Base-by-base conservation (phyloP, 306 rosid genomes). In the Datisca glomerata region DNA sequence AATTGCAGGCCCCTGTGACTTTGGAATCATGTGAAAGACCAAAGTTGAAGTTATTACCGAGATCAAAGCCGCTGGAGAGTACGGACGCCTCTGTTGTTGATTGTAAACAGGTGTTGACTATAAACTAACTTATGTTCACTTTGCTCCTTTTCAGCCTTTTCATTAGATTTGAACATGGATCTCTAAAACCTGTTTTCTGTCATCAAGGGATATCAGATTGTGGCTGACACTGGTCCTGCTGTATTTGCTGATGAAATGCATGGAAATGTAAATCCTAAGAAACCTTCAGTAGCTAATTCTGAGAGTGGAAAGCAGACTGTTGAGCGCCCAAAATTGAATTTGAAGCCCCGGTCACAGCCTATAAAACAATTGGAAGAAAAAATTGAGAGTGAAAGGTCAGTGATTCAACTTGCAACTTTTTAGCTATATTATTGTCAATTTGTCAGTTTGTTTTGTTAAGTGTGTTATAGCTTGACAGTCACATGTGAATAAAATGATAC, bases 291-390 rank as follows among this genome's bases (percentile, higher is more conserved):
- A n/a, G 59, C 63, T 44, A 68, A 65, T 53, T 37, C 62, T 7
- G 98, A 81, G 52, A 64, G 52, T 55, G 94, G 42, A 51, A 84
- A 73, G 67, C 85, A 63, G 52, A 61, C 32, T 9, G 67, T 68
- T 50, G 94, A 73, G 53, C 98, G 84, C 28, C 92, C 95, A 12
- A 84, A 80, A 67, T 78, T 89, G 78, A 84, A 80, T 70, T 59
- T 89, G 56, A 84, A 72, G 72, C 93, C 95, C 48, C 83, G 86
- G 37, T 70, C 77, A 9, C 94, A 84, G 53, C 84, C 71, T 8
- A 13, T 49, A 27, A 83, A 89, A 48, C 69, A 70, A 11, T 38
- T 32, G 54, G 92, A 80, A 14, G 81, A 55, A 59, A 70, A 48
- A 39, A 47, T 37, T 45, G 86, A 81, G 66, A 75, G 73, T 59